Conservation (phyloP, 2,329 filamentous ascomycete genomes). For the Verticillium isaacii region DNA sequence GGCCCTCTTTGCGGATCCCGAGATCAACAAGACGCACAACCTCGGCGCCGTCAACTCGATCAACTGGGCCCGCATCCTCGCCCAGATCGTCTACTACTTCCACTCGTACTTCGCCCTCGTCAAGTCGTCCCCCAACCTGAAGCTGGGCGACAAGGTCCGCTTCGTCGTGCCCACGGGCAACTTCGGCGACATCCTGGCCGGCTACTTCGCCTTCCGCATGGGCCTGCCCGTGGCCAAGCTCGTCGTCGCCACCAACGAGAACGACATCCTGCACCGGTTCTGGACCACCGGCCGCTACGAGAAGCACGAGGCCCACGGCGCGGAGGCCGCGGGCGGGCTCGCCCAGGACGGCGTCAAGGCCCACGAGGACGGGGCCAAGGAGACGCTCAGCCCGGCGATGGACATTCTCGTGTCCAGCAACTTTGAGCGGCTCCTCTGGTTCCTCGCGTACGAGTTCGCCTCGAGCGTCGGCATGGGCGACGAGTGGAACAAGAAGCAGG, state of each 20-base stretch:
- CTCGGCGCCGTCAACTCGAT: slow-evolving; percentile 95
- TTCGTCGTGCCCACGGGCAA: slow-evolving; percentile 94
- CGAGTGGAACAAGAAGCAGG: slow-evolving; percentile 61
- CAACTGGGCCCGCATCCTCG: slow-evolving; percentile 92
- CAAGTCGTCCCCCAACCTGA: slow-evolving; percentile 52
- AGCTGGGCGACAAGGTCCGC: slow-evolving; percentile 64
- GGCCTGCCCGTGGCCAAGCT: slow-evolving; percentile 84
- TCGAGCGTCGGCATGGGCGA: slow-evolving; percentile 55
- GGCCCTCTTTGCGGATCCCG: slow-evolving; percentile 79
- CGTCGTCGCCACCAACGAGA: slow-evolving; percentile 92
- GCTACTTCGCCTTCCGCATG: slow-evolving; percentile 90
- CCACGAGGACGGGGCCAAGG: slow-evolving; percentile 73
- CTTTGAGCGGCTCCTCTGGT: slow-evolving; percentile 95
- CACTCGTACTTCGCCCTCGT: slow-evolving; percentile 83
- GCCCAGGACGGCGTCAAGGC: slow-evolving; percentile 56
- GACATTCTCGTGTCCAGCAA: slow-evolving; percentile 95
- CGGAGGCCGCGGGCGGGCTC: slow-evolving; percentile 59
- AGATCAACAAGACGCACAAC: slow-evolving; percentile 76
- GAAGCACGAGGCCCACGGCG: slow-evolving; percentile 65
- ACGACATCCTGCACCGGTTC: slow-evolving; percentile 94
- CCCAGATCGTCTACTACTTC: slow-evolving; percentile 97
- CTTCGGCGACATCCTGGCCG: slow-evolving; percentile 91
- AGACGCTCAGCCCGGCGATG: slow-evolving; percentile 93
- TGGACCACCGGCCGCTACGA: slow-evolving; percentile 87
- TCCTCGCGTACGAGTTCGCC: slow-evolving; percentile 72